Base-by-base conservation (phyloP, 768 basidiomycete species). In the Suillus lakei region DNA sequence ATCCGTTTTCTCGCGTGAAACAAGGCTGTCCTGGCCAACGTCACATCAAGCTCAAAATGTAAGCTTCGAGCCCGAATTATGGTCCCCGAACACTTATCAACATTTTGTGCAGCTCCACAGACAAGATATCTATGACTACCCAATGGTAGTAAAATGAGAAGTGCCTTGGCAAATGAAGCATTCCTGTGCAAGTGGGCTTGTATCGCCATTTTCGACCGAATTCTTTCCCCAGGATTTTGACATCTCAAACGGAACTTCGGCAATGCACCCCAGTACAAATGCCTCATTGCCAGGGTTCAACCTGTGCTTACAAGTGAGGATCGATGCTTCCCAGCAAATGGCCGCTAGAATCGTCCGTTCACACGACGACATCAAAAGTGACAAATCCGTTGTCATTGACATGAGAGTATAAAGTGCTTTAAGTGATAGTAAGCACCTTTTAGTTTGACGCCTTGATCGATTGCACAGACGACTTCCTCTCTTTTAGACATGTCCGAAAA, bases 321-420 rank as follows among this genome's bases (percentile, higher is more conserved):
- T 30, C 9, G 16, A 56, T 23, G 16, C 23, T 39, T 59, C 56
- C 38, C 58, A 59, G 26, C 26, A 28, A 30, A 28, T 39, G 39
- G 18, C 26, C 10, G 26, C 38, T 41, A 18, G 26, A 28, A 26
- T 59, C 13, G 2, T 41, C 28, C 6, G 18, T 30, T 59, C 58
- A 41, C 58, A 59, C 28, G 58, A 41, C 26, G 12, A 41, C 38
- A n/a, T 59, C 16, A 39, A 39, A 59, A 26, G 38, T 59, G 38
- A 18, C 26, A 59, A 59, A 39, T 59, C 41, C 9, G 39, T 21
- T 21, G 39, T 18, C 18, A 6, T 28, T 59, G 38, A 21, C 56
- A 59, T 59, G 58, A 59, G 58, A 59, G 26, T 59, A 59, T 59
- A 59, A 59, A 59, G 26, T 12, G 18, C 21, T 13, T 59, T 41